Evolutionary conservation across 768 basidiomycete genomes (phyloP).

Genomic region (Paxillus rubicundulus): DNA sequence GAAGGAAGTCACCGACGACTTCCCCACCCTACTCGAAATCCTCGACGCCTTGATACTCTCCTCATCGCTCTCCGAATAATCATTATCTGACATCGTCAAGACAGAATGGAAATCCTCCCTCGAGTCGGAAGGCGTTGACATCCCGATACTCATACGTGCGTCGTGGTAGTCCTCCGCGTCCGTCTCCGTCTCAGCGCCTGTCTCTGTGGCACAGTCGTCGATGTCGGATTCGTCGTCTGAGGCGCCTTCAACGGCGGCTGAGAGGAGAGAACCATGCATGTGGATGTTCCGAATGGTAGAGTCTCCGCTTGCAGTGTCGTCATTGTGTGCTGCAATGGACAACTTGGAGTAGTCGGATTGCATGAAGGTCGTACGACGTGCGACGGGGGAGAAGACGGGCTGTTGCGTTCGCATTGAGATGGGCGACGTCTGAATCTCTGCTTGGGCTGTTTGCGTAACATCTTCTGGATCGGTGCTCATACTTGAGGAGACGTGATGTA

Average conservation of each 20-base stretch:
- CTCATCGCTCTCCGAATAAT: slow-evolving; percentile 56
- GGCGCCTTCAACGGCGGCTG: slow-evolving; percentile 18
- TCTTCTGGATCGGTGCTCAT: slow-evolving; percentile 39
- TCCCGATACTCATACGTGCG: slow-evolving; percentile 60
- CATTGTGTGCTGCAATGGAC: slow-evolving; percentile 7
- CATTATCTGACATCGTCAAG: slow-evolving; percentile 67
- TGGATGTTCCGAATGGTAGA: slow-evolving; percentile 31
- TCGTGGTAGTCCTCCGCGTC: slow-evolving; percentile 76
- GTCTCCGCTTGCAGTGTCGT: slow-evolving; percentile 37
- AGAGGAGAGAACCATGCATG: slow-evolving; percentile 22
- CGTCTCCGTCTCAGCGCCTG: slow-evolving; percentile 65
- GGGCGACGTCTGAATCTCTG: slow-evolving; percentile 39
- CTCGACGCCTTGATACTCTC: slow-evolving; percentile 75
- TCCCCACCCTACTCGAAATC: slow-evolving; percentile 33
- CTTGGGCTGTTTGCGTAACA: slow-evolving; percentile 24
- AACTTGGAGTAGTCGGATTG: slow-evolving; percentile 42
- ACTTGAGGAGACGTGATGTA: slow-evolving; percentile 30
- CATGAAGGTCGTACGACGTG: slow-evolving; percentile 46
- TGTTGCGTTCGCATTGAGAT: slow-evolving; percentile 23
- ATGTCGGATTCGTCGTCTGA: slow-evolving; percentile 40
- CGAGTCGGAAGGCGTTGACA: slow-evolving; percentile 66
- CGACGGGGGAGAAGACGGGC: slow-evolving; percentile 21
- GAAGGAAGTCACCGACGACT: slow-evolving; percentile 25
- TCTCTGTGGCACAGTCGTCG: slow-evolving; percentile 51
- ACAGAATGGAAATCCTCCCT: slow-evolving; percentile 76